phyloP scores from a whole-genome alignment of 352 stramenopile genomes.

The Pythium pyrilobum region DNA sequence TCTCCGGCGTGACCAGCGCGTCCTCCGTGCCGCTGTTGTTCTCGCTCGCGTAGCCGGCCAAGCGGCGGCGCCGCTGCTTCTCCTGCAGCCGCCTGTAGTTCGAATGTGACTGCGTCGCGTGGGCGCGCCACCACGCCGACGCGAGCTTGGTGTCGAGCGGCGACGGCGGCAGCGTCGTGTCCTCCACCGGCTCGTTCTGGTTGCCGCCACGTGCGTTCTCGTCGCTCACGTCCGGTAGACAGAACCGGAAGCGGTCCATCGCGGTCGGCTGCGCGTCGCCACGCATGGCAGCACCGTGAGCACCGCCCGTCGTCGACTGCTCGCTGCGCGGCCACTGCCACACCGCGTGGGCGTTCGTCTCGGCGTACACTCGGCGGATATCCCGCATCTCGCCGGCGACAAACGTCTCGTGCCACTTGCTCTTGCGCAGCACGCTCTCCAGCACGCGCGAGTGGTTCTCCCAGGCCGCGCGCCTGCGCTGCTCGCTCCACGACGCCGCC shows the following conservation, averaged over 20 bases:
- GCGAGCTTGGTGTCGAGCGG: conserved; percentile 28
- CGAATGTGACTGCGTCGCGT: conserved; percentile 24
- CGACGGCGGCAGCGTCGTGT: background rate
- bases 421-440: conserved; percentile 25
- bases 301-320: no score
- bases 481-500: conserved; percentile 8
- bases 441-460: conserved; percentile 30
- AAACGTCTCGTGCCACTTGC: conserved; percentile 45
- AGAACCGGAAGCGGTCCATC: conserved; percentile 38
- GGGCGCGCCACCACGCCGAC: conserved; percentile 55
- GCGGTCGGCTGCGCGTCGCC: no score
- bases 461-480: conserved; percentile 31
- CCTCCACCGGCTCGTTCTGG: background rate
- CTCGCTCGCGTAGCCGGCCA: background rate
- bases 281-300: no score
- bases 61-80: background rate
- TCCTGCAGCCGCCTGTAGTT: conserved; percentile 8
- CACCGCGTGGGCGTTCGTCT: conserved; percentile 34
- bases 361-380: conserved; percentile 35
- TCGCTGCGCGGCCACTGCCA: conserved; percentile 35
- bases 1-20: conserved; percentile 32
- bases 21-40: conserved; percentile 8
- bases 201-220: background rate
- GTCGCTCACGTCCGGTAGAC: conserved; percentile 11
- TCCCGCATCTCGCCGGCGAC: conserved; percentile 39